Base-by-base conservation (phyloP, 2,329 filamentous ascomycete genomes). In the Didymella sp. region DNA sequence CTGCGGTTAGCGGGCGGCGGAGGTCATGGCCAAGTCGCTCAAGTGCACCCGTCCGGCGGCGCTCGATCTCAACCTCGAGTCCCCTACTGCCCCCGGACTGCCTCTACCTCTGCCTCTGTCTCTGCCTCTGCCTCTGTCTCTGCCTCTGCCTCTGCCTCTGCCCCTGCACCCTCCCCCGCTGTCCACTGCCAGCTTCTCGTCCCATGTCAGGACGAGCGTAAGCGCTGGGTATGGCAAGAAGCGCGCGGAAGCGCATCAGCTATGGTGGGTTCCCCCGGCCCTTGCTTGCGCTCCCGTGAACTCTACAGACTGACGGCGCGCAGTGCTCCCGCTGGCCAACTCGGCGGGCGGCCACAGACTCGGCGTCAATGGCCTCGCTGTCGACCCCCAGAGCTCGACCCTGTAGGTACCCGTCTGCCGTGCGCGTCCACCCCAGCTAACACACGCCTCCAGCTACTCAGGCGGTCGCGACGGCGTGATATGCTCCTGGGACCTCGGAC, bases 381-480 rank as follows among this genome's bases (percentile, higher is more conserved):
- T 97, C 63, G 95, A 98, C 78, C 82, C 84, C 60, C 84, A 89
- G 66, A 90, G 90, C 76, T 90, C 89, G 53, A 92, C 96, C 60
- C 84, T 99, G 54, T 57, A 57, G 43, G 92, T 97, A 82, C 8
- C 37, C 35, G 41, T 43, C 47, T 17, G 37, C 33, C 17, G 33
- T 37, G 33, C 33, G 11, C 8, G 33, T 8, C 33, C 19, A 17
- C 17, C 33, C 17, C 33, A 19, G 33, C 33, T 37, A 19, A 37
- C n/a, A 2, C 33, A 4, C 2, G 17, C n/a, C n/a, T 17, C 6
- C 9, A 97, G 54, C 70, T 99, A 98, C 79, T 97, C 95, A 42
- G 95, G 92, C 64, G 95, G 95, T 58, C 89, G 95, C 73, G 95
- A 99, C 78, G 95, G 95, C 68, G 90, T 95, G 47, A 89, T 99